Evolutionary conservation across 768 basidiomycete genomes (phyloP).

Genomic region (Leucosporidium scottii): DNA sequence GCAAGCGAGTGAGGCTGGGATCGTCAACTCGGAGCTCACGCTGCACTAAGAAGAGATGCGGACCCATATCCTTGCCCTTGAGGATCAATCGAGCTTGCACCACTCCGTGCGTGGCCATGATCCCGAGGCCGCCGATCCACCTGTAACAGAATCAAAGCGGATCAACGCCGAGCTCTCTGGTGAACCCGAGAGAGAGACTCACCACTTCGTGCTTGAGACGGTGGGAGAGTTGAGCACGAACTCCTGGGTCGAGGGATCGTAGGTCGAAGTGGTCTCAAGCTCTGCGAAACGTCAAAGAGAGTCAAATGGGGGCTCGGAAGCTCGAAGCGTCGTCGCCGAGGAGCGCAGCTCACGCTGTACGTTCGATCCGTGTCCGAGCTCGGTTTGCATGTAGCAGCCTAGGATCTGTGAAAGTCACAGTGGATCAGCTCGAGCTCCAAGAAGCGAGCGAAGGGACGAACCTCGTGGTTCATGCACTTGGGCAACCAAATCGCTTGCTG

Average conservation of each 20-base stretch:
- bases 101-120: constrained; percentile 45
- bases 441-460: too few species aligned
- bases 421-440: too few species aligned
- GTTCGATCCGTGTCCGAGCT: constrained; percentile 45
- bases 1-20: constrained; percentile 10
- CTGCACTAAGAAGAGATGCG: constrained; percentile 44
- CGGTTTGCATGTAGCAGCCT: constrained; percentile 52
- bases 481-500: constrained; percentile 52
- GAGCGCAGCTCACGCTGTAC: constrained; percentile 17
- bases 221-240: constrained; percentile 47
- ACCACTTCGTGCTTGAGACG: constrained; percentile 46
- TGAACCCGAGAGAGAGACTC: constrained; percentile 32
- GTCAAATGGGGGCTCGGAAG: background rate
- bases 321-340: background rate
- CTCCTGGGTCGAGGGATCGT: constrained; percentile 42
- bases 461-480: constrained; percentile 51
- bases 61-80: constrained; percentile 44
- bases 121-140: constrained; percentile 39
- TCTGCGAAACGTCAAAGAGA: constrained; percentile 34
- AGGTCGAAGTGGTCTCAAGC: constrained; percentile 47
- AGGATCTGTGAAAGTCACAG: constrained; percentile 52
- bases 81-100: constrained; percentile 46
- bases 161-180: background rate
- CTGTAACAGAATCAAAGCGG: background rate
- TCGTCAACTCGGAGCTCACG: constrained; percentile 17